Evolutionary conservation across 371 early-diverging fungal species (phyloP), one percentile per base, ranked within the genome.

Genomic region (Apophysomyces variabilis): DNA sequence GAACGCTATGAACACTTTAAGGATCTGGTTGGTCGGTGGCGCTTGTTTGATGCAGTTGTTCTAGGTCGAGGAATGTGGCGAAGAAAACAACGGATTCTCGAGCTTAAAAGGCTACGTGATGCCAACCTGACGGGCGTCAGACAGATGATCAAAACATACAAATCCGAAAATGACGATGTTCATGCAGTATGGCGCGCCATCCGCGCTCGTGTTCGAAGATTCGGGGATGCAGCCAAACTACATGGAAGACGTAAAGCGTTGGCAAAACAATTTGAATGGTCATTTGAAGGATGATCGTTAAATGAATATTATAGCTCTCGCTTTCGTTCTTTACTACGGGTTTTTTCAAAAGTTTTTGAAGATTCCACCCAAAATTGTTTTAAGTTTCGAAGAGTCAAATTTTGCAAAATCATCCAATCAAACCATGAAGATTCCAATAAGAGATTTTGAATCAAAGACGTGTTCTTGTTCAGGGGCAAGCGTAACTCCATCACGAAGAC

Each of bases 21-120:
- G 66, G 80, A 81, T 50, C 56, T 84, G 9, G 43, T 71, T n/a
- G 82, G 80, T 0, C 71, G 80, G 11, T 84, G 84, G 84, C 73
- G 82, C 2, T 41, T 84, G 21, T 84, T 84, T 70, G 82, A 81
- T 67, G 84, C 84, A 4, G 80, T 82, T 0, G 82, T 81, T 1
- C 57, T 79, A 3, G 80, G 82, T 13, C 65, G 82, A 26, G 82
- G 82, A 46, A 77, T 81, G 80, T 80, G 81, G 79, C 67, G 73
- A 36, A 57, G 83, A 32, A 77, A 77, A 39, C 72, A 79, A 16
- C 75, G 80, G 14, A 77, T 83, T 9, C 66, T 78, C 35, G 71
- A 73, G 50, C 60, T 78, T 13, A 80, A 80, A 61, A 71, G 75
- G 16, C 59, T 80, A 5, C 62, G 83, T 38, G 68, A 74, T 26